Evolutionary conservation across 2,329 filamentous ascomycete genomes (phyloP), one percentile per base, ranked within the genome.

Genomic region (Eutypa lata): DNA sequence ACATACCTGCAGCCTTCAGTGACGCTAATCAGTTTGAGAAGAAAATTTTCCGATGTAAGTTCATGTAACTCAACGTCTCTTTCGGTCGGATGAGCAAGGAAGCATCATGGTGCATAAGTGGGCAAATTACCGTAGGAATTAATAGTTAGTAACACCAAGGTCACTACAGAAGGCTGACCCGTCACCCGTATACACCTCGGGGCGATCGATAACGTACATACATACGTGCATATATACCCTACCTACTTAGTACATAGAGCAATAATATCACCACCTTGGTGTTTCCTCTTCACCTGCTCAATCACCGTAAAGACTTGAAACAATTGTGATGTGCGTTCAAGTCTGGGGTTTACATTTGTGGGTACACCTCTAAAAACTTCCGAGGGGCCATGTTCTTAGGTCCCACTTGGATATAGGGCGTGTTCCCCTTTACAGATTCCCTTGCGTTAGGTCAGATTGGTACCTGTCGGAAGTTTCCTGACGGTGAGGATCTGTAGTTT

Each of bases 221-320:
- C 6, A 49, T 53, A 38, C 48, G 21, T 49, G 47, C 48, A 28
- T 52, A 44, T 19, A 21, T 53, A 48, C 19, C 21, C 10, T 24
- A 16, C 28, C 26, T 19, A 8, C 7, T 44, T 16, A 50, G 48
- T 46, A 56, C 49, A 47, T 31, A 50, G 24, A 46, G 10, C 26
- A 31, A 31, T 31, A 5, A 10, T 31, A 31, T 6, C 26, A 19
- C 5, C 38, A 13, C 13, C 11, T 19, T 1, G 18, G 38, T 42
- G 18, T 7, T 19, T 19, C 18, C 11, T 18, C 19, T 19, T 42
- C 38, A 18, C 8, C 19, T 42, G 13, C 19, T 45, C 21, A 26
- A 14, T 28, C 21, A 24, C 19, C 16, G 13, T 24, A 19, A 43
- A n/a, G 21, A n/a, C 22, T 19, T 26, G 42, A 45, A 45, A 45